A percentile compares a stretch with the other conserved stretches of the same genome.
Evolutionary conservation across 768 basidiomycete species (phyloP).

Genomic region (Daedalea quercina): DNA sequence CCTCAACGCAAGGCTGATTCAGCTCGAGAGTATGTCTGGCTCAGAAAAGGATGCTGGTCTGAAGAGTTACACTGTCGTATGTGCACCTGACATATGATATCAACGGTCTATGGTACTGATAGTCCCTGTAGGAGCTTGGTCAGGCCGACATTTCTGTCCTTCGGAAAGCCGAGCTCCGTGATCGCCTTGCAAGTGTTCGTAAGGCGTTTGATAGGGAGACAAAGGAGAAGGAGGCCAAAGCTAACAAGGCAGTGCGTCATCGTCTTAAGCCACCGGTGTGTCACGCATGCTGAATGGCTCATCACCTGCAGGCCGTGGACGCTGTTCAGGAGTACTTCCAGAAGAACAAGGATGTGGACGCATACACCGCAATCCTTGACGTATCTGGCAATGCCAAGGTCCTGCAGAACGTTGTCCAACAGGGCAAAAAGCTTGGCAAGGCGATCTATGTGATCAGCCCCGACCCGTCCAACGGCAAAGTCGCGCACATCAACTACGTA

Average conservation of each 20-base stretch:
- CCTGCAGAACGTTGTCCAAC: conserved; percentile 64
- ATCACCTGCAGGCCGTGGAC: conserved; percentile 63
- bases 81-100: conserved; percentile 20
- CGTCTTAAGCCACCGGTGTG: not conserved
- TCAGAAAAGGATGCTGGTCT: conserved; percentile 85
- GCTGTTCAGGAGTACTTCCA: conserved; percentile 67
- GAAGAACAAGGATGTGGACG: conserved; percentile 62
- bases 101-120: conserved; percentile 1
- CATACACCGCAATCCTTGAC: conserved; percentile 65
- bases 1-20: conserved; percentile 56
- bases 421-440: conserved; percentile 78
- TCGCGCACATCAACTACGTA: conserved; percentile 85
- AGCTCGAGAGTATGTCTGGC: conserved; percentile 51
- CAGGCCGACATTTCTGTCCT: conserved; percentile 87
- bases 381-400: conserved; percentile 87
- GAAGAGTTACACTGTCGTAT: conserved; percentile 72
- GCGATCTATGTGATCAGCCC: conserved; percentile 84
- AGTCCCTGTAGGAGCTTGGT: conserved; percentile 65
- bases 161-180: conserved; percentile 72
- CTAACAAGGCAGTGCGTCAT: conserved; percentile 61
- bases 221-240: conserved; percentile 74
- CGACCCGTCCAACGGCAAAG: conserved; percentile 61
- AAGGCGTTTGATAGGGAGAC: conserved; percentile 80
- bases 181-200: conserved; percentile 61
- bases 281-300: not conserved